These are phyloP conservation scores for Rhynchosporium graminicola DNA, from an alignment of 2,329 filamentous ascomycete species.

Conservation along the genomic window DNA sequence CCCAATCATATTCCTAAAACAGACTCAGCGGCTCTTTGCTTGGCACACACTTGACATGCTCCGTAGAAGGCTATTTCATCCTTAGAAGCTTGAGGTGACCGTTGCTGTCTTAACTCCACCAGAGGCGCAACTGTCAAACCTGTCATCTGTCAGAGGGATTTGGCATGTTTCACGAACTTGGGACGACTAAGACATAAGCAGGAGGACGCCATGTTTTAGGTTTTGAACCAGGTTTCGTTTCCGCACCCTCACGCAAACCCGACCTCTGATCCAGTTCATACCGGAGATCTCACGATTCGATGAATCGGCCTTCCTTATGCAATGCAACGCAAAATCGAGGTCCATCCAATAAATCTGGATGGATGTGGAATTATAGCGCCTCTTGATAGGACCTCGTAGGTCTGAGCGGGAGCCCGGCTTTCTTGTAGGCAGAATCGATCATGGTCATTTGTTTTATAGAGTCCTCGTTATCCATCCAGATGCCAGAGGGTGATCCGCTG, in stretches of 20 bases:
- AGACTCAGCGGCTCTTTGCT: background rate
- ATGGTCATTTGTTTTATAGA: slow-evolving; percentile 48
- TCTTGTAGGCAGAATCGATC: slow-evolving; percentile 50
- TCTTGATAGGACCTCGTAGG: slow-evolving; percentile 28
- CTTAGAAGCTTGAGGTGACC: no score
- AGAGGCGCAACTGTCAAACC: slow-evolving; percentile 15
- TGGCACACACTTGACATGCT: no score
- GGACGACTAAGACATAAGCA: slow-evolving; percentile 6
- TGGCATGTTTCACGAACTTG: slow-evolving; percentile 13
- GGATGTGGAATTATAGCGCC: background rate
- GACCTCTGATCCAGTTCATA: slow-evolving; percentile 15
- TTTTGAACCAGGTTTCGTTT: slow-evolving; percentile 1
- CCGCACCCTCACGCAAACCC: slow-evolving; percentile 7
- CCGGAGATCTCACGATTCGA: slow-evolving; percentile 4
- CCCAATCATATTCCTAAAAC: background rate
- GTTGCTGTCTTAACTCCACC: background rate
- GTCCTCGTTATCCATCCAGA: slow-evolving; percentile 47
- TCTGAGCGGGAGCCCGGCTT: slow-evolving; percentile 42
- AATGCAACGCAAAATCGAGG: background rate
- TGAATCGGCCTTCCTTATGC: background rate
- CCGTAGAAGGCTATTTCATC: no score
- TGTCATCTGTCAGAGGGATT: slow-evolving; percentile 19
- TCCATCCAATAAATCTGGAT: slow-evolving; percentile 3
- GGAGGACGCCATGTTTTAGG: background rate
- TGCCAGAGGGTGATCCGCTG: slow-evolving; percentile 40